Evolutionary conservation across 2,329 filamentous ascomycete genomes (phyloP).

Genomic region (Paramyrothecium sp.): DNA sequence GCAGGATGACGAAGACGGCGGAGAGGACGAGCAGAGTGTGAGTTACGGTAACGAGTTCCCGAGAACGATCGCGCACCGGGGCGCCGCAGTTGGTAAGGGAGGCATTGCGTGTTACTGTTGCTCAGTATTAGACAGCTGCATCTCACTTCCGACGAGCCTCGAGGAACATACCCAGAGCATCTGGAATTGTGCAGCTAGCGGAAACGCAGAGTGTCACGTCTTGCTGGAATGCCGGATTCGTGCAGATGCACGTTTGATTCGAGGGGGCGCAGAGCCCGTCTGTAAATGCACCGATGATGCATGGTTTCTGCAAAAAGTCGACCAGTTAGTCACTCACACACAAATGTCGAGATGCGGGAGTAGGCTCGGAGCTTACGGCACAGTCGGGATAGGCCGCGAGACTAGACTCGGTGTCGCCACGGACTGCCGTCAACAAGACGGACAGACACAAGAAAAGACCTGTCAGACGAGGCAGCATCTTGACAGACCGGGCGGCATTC

Average conservation of each 20-base stretch:
- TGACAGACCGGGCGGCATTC: not conserved
- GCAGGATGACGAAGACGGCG: conserved; percentile 33
- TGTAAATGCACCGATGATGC: not conserved
- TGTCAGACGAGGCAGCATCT: not conserved
- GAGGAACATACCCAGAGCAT: conserved; percentile 10
- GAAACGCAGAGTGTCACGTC: conserved; percentile 5
- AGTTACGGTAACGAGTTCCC: conserved; percentile 28
- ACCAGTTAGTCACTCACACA: not conserved
- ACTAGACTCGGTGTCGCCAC: not conserved
- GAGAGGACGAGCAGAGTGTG: conserved; percentile 29
- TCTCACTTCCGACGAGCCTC: not conserved
- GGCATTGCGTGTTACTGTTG: conserved; percentile 18
- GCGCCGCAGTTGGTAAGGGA: conserved; percentile 21
- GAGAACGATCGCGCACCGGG: conserved; percentile 22
- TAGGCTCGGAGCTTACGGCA: not conserved
- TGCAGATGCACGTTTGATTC: not conserved
- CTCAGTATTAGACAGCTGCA: not conserved
- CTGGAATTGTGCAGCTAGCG: conserved; percentile 11
- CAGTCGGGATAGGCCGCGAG: not conserved
- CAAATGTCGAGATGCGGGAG: not conserved
- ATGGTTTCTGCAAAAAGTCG: not conserved
- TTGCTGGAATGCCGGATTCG: not conserved
- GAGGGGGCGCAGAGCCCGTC: not conserved
- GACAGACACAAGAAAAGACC: not conserved
- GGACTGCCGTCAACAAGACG: not conserved